Conservation (phyloP, 768 basidiomycete species). For the Mycena olivaceomarginata region DNA sequence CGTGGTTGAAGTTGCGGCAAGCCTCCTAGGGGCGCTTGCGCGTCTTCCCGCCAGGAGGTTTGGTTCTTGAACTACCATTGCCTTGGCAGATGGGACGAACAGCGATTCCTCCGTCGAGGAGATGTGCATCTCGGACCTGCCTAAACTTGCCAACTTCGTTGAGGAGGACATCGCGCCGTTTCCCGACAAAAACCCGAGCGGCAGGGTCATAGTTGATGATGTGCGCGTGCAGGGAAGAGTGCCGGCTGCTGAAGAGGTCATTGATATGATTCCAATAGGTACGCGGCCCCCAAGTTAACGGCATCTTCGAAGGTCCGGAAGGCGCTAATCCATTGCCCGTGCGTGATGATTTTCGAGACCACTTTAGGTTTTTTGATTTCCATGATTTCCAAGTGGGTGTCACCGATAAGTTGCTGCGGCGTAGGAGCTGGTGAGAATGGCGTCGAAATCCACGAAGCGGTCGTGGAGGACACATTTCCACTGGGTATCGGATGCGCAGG, state of each 20-base stretch:
- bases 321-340: neutral
- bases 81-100: neutral
- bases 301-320: neutral
- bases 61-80: neutral
- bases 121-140: constrained; percentile 18
- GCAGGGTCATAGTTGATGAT: constrained; percentile 30
- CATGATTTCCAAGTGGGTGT: too few relatives aligned
- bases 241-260: too few relatives aligned
- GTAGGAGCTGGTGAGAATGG: too few relatives aligned
- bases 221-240: constrained; percentile 4
- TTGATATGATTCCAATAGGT: too few relatives aligned
- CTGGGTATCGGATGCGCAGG: too few relatives aligned
- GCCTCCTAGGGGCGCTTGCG: neutral
- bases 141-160: constrained; percentile 12
- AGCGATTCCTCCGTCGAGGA: constrained; percentile 19
- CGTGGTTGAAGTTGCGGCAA: constrained; percentile 23
- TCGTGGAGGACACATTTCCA: too few relatives aligned
- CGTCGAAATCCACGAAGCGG: too few relatives aligned
- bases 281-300: neutral
- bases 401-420: too few relatives aligned
- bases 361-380: too few relatives aligned
- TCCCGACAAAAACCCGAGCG: constrained; percentile 9
- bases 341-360: too few relatives aligned
- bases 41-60: neutral
- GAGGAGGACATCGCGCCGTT: constrained; percentile 24